A percentile compares a stretch with the other conserved stretches of the same genome.
Evolutionary conservation across 306 rosid genomes (phyloP).

Genomic region (Castanea crenata): DNA sequence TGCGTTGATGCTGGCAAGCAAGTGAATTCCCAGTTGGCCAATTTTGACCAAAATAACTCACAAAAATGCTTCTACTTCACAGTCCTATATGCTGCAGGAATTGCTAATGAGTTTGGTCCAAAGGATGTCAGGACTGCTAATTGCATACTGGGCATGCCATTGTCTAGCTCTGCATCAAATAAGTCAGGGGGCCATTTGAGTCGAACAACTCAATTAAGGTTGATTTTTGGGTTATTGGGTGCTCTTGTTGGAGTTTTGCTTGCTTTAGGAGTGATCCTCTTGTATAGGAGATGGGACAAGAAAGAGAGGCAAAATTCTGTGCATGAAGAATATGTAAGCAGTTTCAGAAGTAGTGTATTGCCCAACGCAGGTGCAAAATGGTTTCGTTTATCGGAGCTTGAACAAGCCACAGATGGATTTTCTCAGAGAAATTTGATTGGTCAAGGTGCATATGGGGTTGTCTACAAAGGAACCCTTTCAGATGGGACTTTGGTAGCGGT

Average conservation of each 20-base stretch:
- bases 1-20: conserved; percentile 52
- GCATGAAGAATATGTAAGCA: conserved; percentile 44
- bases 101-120: conserved; percentile 64
- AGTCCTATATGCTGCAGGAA: conserved; percentile 52
- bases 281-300: conserved; percentile 43
- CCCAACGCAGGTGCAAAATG: conserved; percentile 66
- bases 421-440: conserved; percentile 64
- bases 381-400: conserved; percentile 68
- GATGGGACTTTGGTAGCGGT: conserved; percentile 65
- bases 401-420: conserved; percentile 61
- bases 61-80: conserved; percentile 45
- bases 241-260: conserved; percentile 40
- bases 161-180: conserved; percentile 25
- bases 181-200: conserved; percentile 16
- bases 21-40: conserved; percentile 29
- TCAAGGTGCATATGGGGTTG: conserved; percentile 73
- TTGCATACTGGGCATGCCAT: conserved; percentile 57
- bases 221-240: conserved; percentile 51
- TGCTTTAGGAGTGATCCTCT: conserved; percentile 22
- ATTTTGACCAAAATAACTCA: conserved; percentile 30
- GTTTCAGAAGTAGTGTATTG: conserved; percentile 46
- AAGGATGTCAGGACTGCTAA: conserved; percentile 42
- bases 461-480: conserved; percentile 63
- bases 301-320: conserved; percentile 29
- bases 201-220: conserved; percentile 25